These are phyloP conservation scores for Haematococcus sp. DNA, from an alignment of 139 green algal species.

Conservation along the genomic window DNA sequence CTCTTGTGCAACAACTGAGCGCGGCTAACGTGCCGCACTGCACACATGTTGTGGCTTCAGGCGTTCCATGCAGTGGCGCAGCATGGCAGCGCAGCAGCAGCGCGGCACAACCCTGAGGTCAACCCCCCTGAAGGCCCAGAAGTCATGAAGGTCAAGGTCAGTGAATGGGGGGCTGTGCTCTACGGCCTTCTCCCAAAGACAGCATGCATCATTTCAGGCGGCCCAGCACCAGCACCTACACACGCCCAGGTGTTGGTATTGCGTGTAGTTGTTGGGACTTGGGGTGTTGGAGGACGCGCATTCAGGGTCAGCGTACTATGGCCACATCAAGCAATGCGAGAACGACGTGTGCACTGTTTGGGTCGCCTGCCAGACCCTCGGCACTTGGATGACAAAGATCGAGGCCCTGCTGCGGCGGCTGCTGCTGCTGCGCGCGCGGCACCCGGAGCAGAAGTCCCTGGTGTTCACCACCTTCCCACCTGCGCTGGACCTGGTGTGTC, in stretches of 20 bases:
- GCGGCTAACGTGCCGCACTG: too few species aligned
- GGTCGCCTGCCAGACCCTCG: slow-evolving; percentile 49
- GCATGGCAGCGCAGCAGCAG: background rate
- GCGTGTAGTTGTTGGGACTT: too few species aligned
- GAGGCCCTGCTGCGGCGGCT: slow-evolving; percentile 78
- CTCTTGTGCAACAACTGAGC: too few species aligned
- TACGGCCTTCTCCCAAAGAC: background rate
- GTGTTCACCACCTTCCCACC: slow-evolving; percentile 81
- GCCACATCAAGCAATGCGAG: too few species aligned
- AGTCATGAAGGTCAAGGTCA: background rate
- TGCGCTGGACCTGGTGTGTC: slow-evolving; percentile 69
- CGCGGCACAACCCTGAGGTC: slow-evolving; percentile 7
- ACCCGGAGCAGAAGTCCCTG: slow-evolving; percentile 48
- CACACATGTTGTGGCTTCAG: too few species aligned
- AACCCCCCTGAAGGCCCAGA: background rate
- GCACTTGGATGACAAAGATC: slow-evolving; percentile 82
- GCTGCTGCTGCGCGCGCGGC: slow-evolving; percentile 19
- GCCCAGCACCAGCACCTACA: too few species aligned
- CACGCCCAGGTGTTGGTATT: background rate
- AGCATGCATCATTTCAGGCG: too few species aligned
- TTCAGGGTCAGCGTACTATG: too few species aligned
- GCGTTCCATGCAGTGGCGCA: background rate
- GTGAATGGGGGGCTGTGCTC: background rate
- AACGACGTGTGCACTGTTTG: too few species aligned
- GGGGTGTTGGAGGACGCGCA: too few species aligned